Evolutionary conservation across 306 rosid genomes (phyloP), one percentile per base, ranked within the genome.

Genomic region (Ziziphus jujuba): DNA sequence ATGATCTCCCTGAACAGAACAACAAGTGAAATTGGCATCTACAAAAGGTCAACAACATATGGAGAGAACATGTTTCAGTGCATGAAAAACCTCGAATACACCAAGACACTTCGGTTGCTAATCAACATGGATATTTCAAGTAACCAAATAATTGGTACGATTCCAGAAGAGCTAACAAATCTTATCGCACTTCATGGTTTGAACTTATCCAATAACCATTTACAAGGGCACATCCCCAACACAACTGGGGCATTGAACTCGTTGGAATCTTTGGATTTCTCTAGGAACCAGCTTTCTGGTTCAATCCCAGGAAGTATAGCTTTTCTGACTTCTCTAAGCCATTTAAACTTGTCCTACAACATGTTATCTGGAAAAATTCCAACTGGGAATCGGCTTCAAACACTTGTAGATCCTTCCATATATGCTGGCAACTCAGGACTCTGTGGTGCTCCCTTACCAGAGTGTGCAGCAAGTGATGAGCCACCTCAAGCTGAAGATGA

Each of bases 41-140:
- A 67, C 28, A 56, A 25, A 43, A 55, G 62, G 62, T 67, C 72
- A 25, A 67, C 72, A 11, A 67, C 63, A 0, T 67, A 55, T 45
- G 72, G 72, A 10, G 72, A 67, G 25, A 67, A 67, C 67, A 21
- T 34, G 36, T 5, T 65, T 9, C 61, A 59, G 36, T 52, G 35
- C 22, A 11, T 78, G 83, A 81, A 81, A 74, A 83, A 83, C 47
- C 45, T 63, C 9, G 73, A 70, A 13, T 81, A 77, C 74, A 75
- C 34, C 0, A 63, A 66, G 22, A 70, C 33, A 40, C 78, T 81
- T 19, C 64, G 72, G n/a, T 50, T 66, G 3, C 17, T 74, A 55
- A 66, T 66, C 24, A 17, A 40, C 5, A 74, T 82, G 66, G 86
- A 82, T 59, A 74, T 83, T 20, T 83, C 84, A 17, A 5, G 35